Evolutionary conservation across 1,139 yeast genomes (phyloP).

Genomic region (Debaryomyces udenii): DNA sequence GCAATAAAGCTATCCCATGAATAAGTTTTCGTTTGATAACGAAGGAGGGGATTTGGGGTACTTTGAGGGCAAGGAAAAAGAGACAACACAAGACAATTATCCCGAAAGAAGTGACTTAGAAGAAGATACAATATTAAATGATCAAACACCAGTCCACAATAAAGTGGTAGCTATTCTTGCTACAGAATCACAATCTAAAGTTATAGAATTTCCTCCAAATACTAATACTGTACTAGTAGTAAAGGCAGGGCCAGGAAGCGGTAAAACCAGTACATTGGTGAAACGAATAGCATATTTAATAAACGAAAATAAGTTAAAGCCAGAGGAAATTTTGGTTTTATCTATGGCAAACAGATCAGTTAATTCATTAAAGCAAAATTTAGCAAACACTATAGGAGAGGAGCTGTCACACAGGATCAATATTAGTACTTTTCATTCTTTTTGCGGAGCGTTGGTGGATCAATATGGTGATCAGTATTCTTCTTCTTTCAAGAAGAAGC

Average conservation of each 20-base stretch:
- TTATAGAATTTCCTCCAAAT: slow-evolving; percentile 38
- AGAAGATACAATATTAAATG: neutral
- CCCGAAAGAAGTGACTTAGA: neutral
- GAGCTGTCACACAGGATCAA: slow-evolving; percentile 37
- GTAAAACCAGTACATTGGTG: slow-evolving; percentile 68
- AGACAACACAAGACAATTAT: neutral
- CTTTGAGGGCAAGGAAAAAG: neutral
- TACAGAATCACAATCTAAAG: slow-evolving; percentile 40
- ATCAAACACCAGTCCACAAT: too few species aligned
- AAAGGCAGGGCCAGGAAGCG: slow-evolving; percentile 77
- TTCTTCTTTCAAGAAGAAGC: slow-evolving; percentile 29
- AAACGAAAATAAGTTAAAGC: slow-evolving; percentile 37
- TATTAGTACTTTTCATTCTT: slow-evolving; percentile 65
- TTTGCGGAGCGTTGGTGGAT: slow-evolving; percentile 54
- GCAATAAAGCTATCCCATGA: neutral
- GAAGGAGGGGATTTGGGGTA: neutral
- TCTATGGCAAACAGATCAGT: slow-evolving; percentile 77
- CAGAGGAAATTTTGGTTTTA: slow-evolving; percentile 60
- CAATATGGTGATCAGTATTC: slow-evolving; percentile 31
- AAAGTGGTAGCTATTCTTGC: slow-evolving; percentile 7
- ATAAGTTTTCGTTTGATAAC: neutral
- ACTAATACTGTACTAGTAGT: slow-evolving; percentile 49
- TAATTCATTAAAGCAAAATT: slow-evolving; percentile 45
- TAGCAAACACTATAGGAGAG: slow-evolving; percentile 32
- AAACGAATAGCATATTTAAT: slow-evolving; percentile 56